A percentile compares a stretch with the other conserved stretches of the same genome.
Conservation (phyloP, 176 grass and related monocot genomes). For the Leersia perrieri region DNA sequence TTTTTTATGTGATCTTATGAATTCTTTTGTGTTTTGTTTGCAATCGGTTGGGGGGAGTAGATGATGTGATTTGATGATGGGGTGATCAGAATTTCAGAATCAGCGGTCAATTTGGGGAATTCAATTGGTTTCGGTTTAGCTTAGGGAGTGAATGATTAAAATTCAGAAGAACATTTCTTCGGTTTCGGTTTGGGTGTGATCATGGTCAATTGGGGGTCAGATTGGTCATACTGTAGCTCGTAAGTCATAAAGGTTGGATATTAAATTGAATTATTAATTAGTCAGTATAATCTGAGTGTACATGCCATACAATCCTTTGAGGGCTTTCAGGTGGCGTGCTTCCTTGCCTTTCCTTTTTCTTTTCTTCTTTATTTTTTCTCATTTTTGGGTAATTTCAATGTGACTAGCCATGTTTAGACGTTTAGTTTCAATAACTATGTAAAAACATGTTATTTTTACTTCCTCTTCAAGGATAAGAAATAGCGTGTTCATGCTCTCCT, state of each 20-base stretch:
- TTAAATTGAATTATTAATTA: not conserved
- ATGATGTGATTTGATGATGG: not conserved
- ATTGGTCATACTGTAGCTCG: not conserved
- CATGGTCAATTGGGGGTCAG: not conserved
- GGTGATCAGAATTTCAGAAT: not conserved
- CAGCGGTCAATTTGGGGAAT: not conserved
- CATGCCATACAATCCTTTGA: not conserved
- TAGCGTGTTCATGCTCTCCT: slow-evolving; percentile 3
- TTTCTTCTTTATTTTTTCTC: not conserved
- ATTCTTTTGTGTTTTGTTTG: not conserved
- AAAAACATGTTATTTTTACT: not conserved
- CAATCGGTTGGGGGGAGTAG: not conserved
- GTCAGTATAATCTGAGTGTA: not conserved
- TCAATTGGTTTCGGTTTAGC: not conserved
- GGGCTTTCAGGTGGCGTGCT: not conserved
- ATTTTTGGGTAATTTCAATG: not conserved
- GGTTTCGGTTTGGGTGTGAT: not conserved
- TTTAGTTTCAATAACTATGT: slow-evolving; percentile 10
- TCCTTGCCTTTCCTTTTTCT: not conserved
- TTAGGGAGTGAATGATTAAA: not conserved
- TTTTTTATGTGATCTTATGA: not conserved
- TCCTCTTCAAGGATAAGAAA: not conserved
- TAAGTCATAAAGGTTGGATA: not conserved
- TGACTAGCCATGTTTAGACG: slow-evolving; percentile 3
- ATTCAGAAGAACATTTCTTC: not conserved